Percentiles rank a stretch among this genome's conserved stretches.
Evolutionary conservation across 2,329 filamentous ascomycete genomes (phyloP).

Genomic region (Aspergillus sojae): DNA sequence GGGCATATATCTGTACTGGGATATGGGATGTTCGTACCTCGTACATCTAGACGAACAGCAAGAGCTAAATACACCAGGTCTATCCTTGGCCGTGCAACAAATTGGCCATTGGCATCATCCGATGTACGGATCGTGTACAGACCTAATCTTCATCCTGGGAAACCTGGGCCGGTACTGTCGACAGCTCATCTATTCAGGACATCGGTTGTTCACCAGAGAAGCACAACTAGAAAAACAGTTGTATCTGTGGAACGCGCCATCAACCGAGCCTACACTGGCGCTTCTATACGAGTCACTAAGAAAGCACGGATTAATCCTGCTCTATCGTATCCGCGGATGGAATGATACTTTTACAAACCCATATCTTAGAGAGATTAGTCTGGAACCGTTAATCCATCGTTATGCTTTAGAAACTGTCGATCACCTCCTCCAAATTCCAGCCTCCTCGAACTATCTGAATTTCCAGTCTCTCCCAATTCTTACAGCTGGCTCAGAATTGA

Average conservation of each 20-base stretch:
- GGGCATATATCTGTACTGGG: constrained; percentile 18
- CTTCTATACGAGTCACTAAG: constrained; percentile 14
- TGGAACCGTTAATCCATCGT: constrained; percentile 13
- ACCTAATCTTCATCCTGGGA: constrained; percentile 12
- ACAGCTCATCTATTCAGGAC: constrained; percentile 1
- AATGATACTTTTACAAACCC: constrained; percentile 1
- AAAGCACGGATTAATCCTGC: constrained; percentile 15
- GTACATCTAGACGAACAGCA: constrained; percentile 10
- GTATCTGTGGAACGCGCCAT: background rate
- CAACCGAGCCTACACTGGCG: constrained; percentile 4
- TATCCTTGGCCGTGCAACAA: constrained; percentile 12
- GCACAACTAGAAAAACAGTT: constrained; percentile 8
- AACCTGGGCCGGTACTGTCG: constrained; percentile 17
- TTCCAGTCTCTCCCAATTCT: constrained; percentile 17
- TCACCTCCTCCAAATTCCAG: constrained; percentile 12
- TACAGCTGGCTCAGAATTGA: constrained; percentile 15
- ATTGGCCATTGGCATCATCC: constrained; percentile 14
- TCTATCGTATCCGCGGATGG: constrained; percentile 13
- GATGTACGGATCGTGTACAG: constrained; percentile 12
- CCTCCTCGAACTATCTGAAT: constrained; percentile 10
- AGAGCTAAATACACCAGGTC: background rate
- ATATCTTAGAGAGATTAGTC: background rate
- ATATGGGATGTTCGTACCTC: constrained; percentile 14
- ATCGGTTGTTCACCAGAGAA: constrained; percentile 7
- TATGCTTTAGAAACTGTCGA: constrained; percentile 13